Percentiles rank a stretch among this genome's conserved stretches.
Evolutionary conservation across 345 rosid genomes (phyloP).

Genomic region (Punica granatum): DNA sequence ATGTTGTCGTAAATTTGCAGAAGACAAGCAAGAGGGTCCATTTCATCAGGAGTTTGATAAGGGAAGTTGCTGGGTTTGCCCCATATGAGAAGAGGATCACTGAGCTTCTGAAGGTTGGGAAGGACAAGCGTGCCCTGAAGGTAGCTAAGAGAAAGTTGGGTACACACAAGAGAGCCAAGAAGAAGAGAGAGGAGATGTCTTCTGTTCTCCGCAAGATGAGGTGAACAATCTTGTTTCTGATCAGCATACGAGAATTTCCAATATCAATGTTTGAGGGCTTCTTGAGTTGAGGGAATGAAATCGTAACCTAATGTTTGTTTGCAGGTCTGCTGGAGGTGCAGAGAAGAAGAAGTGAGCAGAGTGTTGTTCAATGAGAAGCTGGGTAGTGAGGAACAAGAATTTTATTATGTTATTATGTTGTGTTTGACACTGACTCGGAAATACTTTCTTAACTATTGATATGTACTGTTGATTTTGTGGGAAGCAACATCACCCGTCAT

Average conservation of each 20-base stretch:
- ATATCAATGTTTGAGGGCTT: too few species aligned
- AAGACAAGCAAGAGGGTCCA: constrained; percentile 81
- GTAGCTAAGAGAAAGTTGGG: constrained; percentile 86
- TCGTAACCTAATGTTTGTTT: not conserved
- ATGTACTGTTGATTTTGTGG: too few species aligned
- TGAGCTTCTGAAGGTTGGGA: constrained; percentile 82
- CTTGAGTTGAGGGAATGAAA: not conserved
- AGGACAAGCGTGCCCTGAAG: constrained; percentile 84
- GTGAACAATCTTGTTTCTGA: constrained; percentile 18
- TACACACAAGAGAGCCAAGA: constrained; percentile 89
- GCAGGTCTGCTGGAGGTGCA: constrained; percentile 21
- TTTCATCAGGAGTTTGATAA: constrained; percentile 57
- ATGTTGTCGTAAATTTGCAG: constrained; percentile 17
- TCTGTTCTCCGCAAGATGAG: constrained; percentile 71
- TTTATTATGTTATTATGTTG: not conserved
- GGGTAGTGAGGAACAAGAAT: not conserved
- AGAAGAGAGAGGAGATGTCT: constrained; percentile 91
- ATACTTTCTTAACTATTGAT: too few species aligned
- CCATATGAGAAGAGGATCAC: constrained; percentile 86
- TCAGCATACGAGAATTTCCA: not conserved
- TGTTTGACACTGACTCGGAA: not conserved
- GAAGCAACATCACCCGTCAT: too few species aligned
- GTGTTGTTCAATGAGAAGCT: not conserved
- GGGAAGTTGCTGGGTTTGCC: constrained; percentile 92
- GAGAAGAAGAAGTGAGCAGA: constrained; percentile 13